Percentiles rank a stretch among this genome's conserved stretches.
Conservation (phyloP, 257 asterid species). For the Buddleja alternifolia region DNA sequence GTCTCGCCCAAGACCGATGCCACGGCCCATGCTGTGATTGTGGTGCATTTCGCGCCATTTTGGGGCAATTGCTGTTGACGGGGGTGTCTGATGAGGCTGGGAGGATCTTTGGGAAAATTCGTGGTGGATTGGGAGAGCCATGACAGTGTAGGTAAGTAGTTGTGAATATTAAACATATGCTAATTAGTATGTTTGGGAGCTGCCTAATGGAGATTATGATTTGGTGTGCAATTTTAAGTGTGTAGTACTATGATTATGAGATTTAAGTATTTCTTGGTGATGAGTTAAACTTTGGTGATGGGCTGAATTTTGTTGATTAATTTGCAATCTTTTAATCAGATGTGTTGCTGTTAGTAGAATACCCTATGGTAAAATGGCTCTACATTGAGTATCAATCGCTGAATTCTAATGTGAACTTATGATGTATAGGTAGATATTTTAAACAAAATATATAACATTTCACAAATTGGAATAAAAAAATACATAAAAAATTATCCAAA, state of each 20-base stretch:
- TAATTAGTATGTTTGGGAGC: not conserved
- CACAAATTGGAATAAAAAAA: too few relatives aligned
- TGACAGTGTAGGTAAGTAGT: slow-evolving; percentile 46
- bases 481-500: too few relatives aligned
- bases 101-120: slow-evolving; percentile 41
- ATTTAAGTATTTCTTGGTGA: slow-evolving; percentile 1
- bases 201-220: slow-evolving; percentile 5
- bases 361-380: not conserved
- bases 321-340: not conserved
- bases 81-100: slow-evolving; percentile 58
- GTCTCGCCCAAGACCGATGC: slow-evolving; percentile 62
- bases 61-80: slow-evolving; percentile 75
- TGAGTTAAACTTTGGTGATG: not conserved
- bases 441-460: too few relatives aligned
- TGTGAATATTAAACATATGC: slow-evolving; percentile 17
- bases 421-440: too few relatives aligned
- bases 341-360: not conserved
- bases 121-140: slow-evolving; percentile 29
- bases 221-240: slow-evolving; percentile 13
- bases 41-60: slow-evolving; percentile 76
- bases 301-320: not conserved
- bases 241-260: slow-evolving; percentile 4
- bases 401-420: too few relatives aligned
- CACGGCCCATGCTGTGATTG: slow-evolving; percentile 69
- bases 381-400: too few relatives aligned